Conservation (phyloP, 2,329 filamentous ascomycete genomes). For the Aspergillus neotritici region DNA sequence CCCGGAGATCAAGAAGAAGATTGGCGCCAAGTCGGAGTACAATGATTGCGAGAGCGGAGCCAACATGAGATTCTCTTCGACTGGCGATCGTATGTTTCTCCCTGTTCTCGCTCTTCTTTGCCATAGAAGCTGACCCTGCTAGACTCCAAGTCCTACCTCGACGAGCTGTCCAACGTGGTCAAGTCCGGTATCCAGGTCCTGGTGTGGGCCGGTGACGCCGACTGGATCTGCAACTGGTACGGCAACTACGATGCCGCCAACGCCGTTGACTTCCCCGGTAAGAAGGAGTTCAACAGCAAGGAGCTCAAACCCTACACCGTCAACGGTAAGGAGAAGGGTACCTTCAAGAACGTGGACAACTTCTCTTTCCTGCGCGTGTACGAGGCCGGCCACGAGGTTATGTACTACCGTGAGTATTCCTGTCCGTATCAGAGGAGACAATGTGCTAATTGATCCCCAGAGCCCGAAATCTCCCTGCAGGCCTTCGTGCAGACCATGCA, state of each 20-base stretch:
- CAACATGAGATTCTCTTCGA: slow-evolving; percentile 35
- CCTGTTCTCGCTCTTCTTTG: neutral
- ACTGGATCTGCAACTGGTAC: slow-evolving; percentile 56
- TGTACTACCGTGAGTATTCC: slow-evolving; percentile 43
- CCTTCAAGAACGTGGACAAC: slow-evolving; percentile 48
- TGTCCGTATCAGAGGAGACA: slow-evolving; percentile 9
- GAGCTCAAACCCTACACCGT: slow-evolving; percentile 44
- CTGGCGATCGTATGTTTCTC: slow-evolving; percentile 35
- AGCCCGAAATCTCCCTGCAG: slow-evolving; percentile 43
- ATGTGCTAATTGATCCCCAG: slow-evolving; percentile 15
- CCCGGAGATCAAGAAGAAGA: slow-evolving; percentile 35
- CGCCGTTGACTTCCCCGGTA: slow-evolving; percentile 40
- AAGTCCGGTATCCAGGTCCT: slow-evolving; percentile 46
- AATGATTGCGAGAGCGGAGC: slow-evolving; percentile 37
- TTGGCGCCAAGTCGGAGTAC: slow-evolving; percentile 43
- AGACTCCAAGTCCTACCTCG: slow-evolving; percentile 44
- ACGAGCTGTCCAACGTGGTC: slow-evolving; percentile 42
- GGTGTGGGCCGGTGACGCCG: slow-evolving; percentile 54
- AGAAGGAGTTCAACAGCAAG: slow-evolving; percentile 37
- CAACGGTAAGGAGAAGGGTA: slow-evolving; percentile 43
- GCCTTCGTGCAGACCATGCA: slow-evolving; percentile 45
- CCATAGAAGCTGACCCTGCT: slow-evolving; percentile 6
- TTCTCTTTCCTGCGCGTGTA: slow-evolving; percentile 48
- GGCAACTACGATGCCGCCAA: slow-evolving; percentile 47
- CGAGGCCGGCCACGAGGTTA: slow-evolving; percentile 47